Percentiles rank a stretch among this genome's conserved stretches.
Evolutionary conservation across 2,329 filamentous ascomycete genomes (phyloP).

Genomic region (Trichoderma aggressivum): DNA sequence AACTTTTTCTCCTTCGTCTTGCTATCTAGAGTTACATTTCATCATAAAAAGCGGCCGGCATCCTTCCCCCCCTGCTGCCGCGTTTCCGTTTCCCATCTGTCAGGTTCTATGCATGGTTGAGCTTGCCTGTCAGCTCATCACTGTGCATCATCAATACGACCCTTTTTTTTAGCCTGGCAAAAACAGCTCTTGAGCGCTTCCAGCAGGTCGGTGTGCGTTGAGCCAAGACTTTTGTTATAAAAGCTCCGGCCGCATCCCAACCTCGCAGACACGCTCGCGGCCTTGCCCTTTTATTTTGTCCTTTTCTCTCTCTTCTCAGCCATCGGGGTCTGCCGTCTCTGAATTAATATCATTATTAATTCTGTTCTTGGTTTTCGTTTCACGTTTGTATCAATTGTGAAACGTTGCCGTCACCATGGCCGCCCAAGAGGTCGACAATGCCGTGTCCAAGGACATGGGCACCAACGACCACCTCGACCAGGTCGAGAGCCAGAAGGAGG

Average conservation of each 20-base stretch:
- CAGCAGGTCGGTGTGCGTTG: slow-evolving; percentile 8
- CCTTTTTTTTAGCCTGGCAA: not conserved
- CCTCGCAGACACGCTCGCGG: not conserved
- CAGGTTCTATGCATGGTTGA: not conserved
- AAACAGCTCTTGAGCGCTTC: not conserved
- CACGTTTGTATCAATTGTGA: not conserved
- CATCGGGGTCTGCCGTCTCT: not conserved
- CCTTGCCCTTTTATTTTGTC: not conserved
- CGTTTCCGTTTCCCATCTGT: not conserved
- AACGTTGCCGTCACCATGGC: slow-evolving; percentile 10
- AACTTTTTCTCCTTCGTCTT: not conserved
- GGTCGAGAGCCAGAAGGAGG: slow-evolving; percentile 19
- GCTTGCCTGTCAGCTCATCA: slow-evolving; percentile 3
- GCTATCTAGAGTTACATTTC: slow-evolving; percentile 1
- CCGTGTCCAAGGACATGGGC: slow-evolving; percentile 10
- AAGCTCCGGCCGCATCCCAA: slow-evolving; percentile 4
- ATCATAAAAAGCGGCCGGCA: slow-evolving; percentile 8
- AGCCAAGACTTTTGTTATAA: slow-evolving; percentile 4
- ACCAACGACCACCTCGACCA: slow-evolving; percentile 18
- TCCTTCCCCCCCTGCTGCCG: slow-evolving; percentile 11
- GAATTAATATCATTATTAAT: not conserved
- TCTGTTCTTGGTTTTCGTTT: not conserved
- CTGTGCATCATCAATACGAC: not conserved
- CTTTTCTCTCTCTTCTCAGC: not conserved
- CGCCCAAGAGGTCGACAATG: slow-evolving; percentile 7